Conservation (phyloP, 202 grass and related monocot genomes). For the Schoenoplectus triqueter region DNA sequence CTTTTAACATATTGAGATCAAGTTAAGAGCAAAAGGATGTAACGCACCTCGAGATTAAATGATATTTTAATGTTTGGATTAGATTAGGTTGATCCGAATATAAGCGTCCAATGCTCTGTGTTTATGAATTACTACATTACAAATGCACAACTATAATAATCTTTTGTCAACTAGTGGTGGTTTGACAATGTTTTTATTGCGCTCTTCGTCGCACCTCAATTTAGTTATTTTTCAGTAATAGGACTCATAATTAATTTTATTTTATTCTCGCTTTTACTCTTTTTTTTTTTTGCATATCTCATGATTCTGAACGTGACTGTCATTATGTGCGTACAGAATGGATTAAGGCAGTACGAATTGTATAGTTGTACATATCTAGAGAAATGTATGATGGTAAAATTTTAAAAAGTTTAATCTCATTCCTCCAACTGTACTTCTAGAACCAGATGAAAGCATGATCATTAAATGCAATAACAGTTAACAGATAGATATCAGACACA, state of each 20-base stretch:
- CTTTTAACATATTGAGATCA: too few species aligned
- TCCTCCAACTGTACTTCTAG: neutral
- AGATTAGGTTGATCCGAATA: neutral
- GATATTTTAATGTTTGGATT: neutral
- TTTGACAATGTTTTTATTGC: neutral
- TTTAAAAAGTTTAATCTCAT: neutral
- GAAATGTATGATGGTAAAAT: conserved; percentile 3
- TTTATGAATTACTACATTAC: neutral
- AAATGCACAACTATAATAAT: neutral
- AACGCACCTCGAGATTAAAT: neutral
- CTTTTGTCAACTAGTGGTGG: neutral
- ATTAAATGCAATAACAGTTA: conserved; percentile 2
- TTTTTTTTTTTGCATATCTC: neutral
- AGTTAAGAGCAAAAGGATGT: neutral
- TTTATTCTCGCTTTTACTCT: neutral
- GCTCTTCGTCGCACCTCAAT: neutral
- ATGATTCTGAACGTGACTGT: neutral
- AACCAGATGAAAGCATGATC: neutral
- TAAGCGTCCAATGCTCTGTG: neutral
- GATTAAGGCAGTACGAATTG: neutral
- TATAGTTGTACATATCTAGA: neutral
- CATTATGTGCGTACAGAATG: neutral
- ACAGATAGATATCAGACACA: neutral
- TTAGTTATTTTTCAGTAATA: neutral
- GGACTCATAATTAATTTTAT: neutral